phyloP scores from a whole-genome alignment of 2,329 filamentous ascomycete species.

The Calonectria hongkongensis region DNA sequence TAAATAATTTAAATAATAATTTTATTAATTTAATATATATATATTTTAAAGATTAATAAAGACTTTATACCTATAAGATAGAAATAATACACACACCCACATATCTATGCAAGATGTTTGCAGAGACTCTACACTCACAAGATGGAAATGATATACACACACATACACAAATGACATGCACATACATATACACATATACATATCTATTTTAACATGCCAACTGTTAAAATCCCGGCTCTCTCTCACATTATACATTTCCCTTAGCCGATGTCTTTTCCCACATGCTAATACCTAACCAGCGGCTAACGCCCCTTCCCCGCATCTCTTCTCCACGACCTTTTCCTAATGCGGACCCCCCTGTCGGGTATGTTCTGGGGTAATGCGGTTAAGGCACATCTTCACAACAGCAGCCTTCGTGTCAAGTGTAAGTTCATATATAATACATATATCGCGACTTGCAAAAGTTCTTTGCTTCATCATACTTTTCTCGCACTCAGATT shows the following conservation, averaged over 20 bases:
- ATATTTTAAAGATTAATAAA: background rate
- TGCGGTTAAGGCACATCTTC: background rate
- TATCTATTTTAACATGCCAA: no score
- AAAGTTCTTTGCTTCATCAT: background rate
- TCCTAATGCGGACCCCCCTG: background rate
- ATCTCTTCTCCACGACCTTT: conserved; percentile 3
- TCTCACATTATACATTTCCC: no score
- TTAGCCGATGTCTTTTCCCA: no score
- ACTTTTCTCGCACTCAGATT: background rate
- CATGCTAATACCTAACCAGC: background rate
- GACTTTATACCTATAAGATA: background rate
- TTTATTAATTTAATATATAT: background rate
- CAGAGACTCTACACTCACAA: no score
- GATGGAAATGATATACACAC: no score
- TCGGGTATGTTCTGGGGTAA: conserved; percentile 15
- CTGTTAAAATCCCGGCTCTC: no score
- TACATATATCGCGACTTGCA: background rate
- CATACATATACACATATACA: no score
- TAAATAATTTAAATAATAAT: background rate
- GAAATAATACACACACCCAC: no score
- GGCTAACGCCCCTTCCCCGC: conserved; percentile 1
- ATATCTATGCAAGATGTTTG: no score
- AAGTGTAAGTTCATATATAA: no score
- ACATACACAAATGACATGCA: no score
- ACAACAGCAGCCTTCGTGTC: no score